Evolutionary conservation across 2,329 filamentous ascomycete genomes (phyloP), one percentile per base, ranked within the genome.

Genomic region (Cladosporium halotolerans): DNA sequence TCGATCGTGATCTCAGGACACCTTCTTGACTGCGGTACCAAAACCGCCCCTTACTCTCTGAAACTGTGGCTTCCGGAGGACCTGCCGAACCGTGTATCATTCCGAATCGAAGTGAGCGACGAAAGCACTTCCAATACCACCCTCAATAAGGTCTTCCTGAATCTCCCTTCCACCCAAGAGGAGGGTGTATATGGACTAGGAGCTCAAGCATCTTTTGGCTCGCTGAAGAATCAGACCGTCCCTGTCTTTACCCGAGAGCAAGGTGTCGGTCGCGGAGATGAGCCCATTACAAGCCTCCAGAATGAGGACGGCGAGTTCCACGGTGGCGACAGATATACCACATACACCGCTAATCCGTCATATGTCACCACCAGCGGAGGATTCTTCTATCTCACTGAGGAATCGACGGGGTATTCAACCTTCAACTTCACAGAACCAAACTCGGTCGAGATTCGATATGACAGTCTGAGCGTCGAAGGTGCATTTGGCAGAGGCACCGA

Each of bases 311-410:
- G 62, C 7, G 54, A 52, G 2, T 62, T 66, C 46, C 54, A 59
- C 10, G 68, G 68, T 13, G 68, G 68, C 16, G 59, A 67, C 45
- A 52, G 56, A 8, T 66, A 64, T 58, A 70, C 67, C 3, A 64
- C 68, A 1, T 70, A 70, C 54, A 66, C 66, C 9, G 64, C 65
- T 8, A 57, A 67, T 8, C 64, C 66, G 3, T 63, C 66, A 14
- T 68, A 67, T 42, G 64, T 70, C 44, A 65, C 60, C 8, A 66
- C 66, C 4, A 58, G 60, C n/a, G 60, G 59, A n/a, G 62, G 61
- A 3, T 56, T 66, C 13, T 69, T 70, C 54, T 65, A 68, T 31
- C 50, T 64, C 6, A 60, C 58, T 5, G 59, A 65, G 44, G 61
- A 67, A 34, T 63, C 61, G 49, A 67, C 64, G 11, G 68, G 60